Evolutionary conservation across 75 land plant species (phyloP).

Genomic region (Adiantum capillusveneris): DNA sequence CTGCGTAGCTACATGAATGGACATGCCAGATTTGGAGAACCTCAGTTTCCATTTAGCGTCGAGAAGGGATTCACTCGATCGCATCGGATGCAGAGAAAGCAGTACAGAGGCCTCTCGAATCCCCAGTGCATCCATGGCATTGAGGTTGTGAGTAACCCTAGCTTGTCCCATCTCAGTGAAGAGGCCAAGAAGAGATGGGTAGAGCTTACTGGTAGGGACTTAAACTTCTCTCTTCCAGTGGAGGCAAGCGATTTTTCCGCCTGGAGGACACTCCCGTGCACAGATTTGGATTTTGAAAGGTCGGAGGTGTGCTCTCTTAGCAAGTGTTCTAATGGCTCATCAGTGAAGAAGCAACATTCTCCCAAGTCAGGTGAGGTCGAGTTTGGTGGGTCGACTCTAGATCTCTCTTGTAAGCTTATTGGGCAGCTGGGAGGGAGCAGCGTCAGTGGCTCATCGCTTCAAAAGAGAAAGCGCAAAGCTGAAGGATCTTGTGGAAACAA

Average conservation of each 20-base stretch:
- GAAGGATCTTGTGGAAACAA: slow-evolving; percentile 39
- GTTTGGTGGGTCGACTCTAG: slow-evolving; percentile 62
- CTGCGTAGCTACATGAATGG: slow-evolving; percentile 94
- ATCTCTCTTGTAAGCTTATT: slow-evolving; percentile 53
- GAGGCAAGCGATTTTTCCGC: slow-evolving; percentile 72
- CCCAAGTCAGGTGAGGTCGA: slow-evolving; percentile 26
- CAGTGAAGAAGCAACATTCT: slow-evolving; percentile 14
- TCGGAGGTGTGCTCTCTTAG: slow-evolving; percentile 18
- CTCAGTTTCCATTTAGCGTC: slow-evolving; percentile 74
- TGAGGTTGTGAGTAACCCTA: slow-evolving; percentile 65
- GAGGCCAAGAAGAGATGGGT: slow-evolving; percentile 67
- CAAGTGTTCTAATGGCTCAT: slow-evolving; percentile 10
- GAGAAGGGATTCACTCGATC: slow-evolving; percentile 81
- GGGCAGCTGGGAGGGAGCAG: slow-evolving; percentile 23
- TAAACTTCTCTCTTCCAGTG: slow-evolving; percentile 57
- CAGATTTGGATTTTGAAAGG: slow-evolving; percentile 79
- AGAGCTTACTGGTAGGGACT: slow-evolving; percentile 74
- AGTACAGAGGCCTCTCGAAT: slow-evolving; percentile 80
- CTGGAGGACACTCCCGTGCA: slow-evolving; percentile 70
- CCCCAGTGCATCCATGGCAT: slow-evolving; percentile 91
- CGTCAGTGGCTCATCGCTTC: slow-evolving; percentile 13
- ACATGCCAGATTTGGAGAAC: slow-evolving; percentile 78
- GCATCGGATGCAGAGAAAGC: slow-evolving; percentile 91
- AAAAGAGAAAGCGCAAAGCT: slow-evolving; percentile 40
- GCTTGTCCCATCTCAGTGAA: slow-evolving; percentile 40